Base-by-base conservation (phyloP, 805 yeast species). In the Ogataea pini region DNA sequence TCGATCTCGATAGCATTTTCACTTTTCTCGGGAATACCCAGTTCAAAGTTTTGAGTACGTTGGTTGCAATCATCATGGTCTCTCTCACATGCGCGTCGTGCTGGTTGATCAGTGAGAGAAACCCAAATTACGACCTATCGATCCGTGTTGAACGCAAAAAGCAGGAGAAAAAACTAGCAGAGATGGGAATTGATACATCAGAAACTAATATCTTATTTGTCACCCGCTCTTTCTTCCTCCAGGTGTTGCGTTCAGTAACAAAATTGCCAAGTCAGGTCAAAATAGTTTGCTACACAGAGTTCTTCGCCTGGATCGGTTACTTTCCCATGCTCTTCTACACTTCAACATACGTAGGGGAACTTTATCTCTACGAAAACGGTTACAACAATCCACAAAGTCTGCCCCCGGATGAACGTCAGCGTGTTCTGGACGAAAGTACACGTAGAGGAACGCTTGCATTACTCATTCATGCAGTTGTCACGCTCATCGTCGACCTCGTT, bases 281-380 rank as follows among this genome's bases (percentile, higher is more conserved):
- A 43, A 60, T 71, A 1, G 78, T 80, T 3, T 82, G 85, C 54
- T 67, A 64, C 44, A 79, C 81, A 1, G 84, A 82, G 60, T 77
- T 82, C 49, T 78, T 78, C 62, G 86, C 86, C 1, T 82, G 86
- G 86, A 76, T 82, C 36, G 85, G 85, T 1, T 82, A 83, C 67
- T 82, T 82, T 64, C 84, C 85, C 1, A 74, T 82, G 77, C 59
- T 82, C 24, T 82, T 82, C 52, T 82, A 82, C 57, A 80, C 85
- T 3, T 78, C 86, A 2, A 80, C 85, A 0, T 82, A 80, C 61
- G 85, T 82, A 14, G 85, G 85, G 0, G 85, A 79, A 49, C 64
- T 82, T 13, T 80, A 78, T 63, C 65, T 71, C 27, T 68, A 61
- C 36, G 77, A 77, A 48, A 49, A 57, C 12, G 70, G 79, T 4